phyloP scores from a whole-genome alignment of 768 basidiomycete species.

The Rhizopogon vulgaris region DNA sequence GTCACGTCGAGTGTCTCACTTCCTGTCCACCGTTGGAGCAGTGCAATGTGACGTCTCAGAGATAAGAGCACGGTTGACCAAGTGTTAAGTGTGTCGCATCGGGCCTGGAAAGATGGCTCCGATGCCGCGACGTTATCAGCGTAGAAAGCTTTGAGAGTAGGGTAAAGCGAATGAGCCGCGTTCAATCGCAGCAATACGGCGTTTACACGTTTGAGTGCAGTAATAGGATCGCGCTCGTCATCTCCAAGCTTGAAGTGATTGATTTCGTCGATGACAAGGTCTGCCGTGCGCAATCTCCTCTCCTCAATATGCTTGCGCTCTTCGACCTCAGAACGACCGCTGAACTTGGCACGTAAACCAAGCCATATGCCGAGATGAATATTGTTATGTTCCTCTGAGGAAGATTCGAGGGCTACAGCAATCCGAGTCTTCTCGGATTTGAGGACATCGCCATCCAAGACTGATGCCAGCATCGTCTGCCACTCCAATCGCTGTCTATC shows the following conservation, averaged over 20 bases:
- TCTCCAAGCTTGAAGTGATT: slow-evolving; percentile 62
- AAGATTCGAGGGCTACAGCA: slow-evolving; percentile 67
- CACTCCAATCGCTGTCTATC: slow-evolving; percentile 87
- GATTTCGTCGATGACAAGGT: slow-evolving; percentile 80
- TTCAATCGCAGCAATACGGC: slow-evolving; percentile 70
- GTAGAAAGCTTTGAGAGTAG: slow-evolving; percentile 73
- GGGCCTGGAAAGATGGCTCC: slow-evolving; percentile 63
- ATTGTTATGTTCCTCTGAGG: slow-evolving; percentile 63
- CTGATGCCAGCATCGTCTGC: slow-evolving; percentile 93
- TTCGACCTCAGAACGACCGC: slow-evolving; percentile 74
- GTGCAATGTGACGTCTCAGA: slow-evolving; percentile 74
- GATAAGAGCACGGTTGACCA: slow-evolving; percentile 87
- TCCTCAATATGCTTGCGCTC: slow-evolving; percentile 81
- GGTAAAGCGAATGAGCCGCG: slow-evolving; percentile 82
- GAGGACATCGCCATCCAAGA: slow-evolving; percentile 89
- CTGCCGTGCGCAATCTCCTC: slow-evolving; percentile 72
- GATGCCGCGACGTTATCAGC: slow-evolving; percentile 69
- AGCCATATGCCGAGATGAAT: slow-evolving; percentile 77
- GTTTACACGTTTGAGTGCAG: slow-evolving; percentile 57
- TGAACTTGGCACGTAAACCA: slow-evolving; percentile 81
- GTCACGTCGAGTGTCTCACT: slow-evolving; percentile 87
- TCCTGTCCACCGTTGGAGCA: slow-evolving; percentile 90
- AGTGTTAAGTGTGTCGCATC: slow-evolving; percentile 83
- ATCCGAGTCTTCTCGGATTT: slow-evolving; percentile 94
- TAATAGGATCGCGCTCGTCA: slow-evolving; percentile 25